Evolutionary conservation across 768 basidiomycete species (phyloP).

Genomic region (Podaxis sp.): DNA sequence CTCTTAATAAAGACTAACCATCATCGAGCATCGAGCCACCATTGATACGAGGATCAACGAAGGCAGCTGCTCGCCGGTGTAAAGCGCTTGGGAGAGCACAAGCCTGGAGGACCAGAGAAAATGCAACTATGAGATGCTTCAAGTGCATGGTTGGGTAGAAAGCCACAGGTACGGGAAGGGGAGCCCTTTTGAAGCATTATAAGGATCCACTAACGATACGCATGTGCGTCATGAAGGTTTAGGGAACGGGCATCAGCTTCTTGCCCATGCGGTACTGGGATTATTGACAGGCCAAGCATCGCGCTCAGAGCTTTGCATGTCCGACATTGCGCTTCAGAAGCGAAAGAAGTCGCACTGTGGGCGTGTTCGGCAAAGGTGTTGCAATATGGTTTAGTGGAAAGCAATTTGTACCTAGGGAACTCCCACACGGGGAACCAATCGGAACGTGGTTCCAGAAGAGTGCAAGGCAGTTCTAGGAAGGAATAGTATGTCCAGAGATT

Average conservation of each 20-base stretch:
- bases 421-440: not conserved
- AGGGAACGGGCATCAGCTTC: not conserved
- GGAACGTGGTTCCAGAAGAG: not conserved
- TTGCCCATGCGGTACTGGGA: constrained; percentile 7
- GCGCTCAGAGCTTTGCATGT: not conserved
- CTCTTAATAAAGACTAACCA: constrained; percentile 44
- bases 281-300: not conserved
- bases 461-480: not conserved
- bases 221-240: not conserved
- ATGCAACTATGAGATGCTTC: not conserved
- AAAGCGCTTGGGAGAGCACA: constrained; percentile 10
- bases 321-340: not conserved
- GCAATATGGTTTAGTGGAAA: not conserved
- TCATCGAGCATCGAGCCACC: constrained; percentile 71
- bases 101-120: constrained; percentile 3
- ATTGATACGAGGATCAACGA: constrained; percentile 42
- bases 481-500: not conserved
- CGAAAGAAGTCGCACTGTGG: not conserved
- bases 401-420: not conserved
- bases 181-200: not conserved
- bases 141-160: constrained; percentile 6
- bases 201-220: not conserved
- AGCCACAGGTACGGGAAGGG: not conserved
- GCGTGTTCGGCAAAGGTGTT: not conserved
- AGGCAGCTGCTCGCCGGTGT: constrained; percentile 27